Evolutionary conservation across 1,284 basidiomycete species (phyloP), one percentile per base, ranked within the genome.

Genomic region (Taiwanofungus camphoratus): DNA sequence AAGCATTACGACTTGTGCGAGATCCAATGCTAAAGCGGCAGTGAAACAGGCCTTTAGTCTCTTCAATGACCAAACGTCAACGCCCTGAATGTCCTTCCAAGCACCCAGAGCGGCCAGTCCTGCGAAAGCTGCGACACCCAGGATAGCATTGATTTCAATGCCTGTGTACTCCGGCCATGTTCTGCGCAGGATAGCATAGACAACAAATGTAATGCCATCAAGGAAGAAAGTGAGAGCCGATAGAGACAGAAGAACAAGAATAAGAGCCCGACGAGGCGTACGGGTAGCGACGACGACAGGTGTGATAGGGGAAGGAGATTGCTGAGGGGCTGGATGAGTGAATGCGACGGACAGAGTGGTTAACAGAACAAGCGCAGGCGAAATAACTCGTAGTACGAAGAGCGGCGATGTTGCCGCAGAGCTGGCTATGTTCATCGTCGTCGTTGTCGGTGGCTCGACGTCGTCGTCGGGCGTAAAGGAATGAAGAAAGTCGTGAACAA

Each of bases 211-310:
- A 39, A 85, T 65, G 44, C 94, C 73, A 74, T 99, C 76, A 66
- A 92, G 68, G 70, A 99, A 77, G 76, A 90, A 81, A 62, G 92
- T 73, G 67, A 94, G 52, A 68, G 92, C 81, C 63, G 80, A 57
- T 39, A 89, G 68, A 44, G 80, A 77, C 41, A 91, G 70, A 52
- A 89, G 67, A 41, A 69, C 62, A 43, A 89, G 70, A 60, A 92
- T 87, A 51, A 80, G 64, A 40, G 75, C 74, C 45, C 83, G 77
- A 61, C 89, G 82, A 35, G 88, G 88, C 43, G 79, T 67, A 44
- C 71, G 69, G 49, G 76, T 73, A 43, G 82, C 76, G 56, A 87
- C 77, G 60, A 90, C 78, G 60, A 90, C 86, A 37, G 81, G 66
- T 18, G 79, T 85, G 57, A 89, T 87, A 45, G 79, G 76, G 32